Percentiles rank a stretch among this genome's conserved stretches.
Evolutionary conservation across 2,329 filamentous ascomycete species (phyloP).

Genomic region (Alternaria infectoria): DNA sequence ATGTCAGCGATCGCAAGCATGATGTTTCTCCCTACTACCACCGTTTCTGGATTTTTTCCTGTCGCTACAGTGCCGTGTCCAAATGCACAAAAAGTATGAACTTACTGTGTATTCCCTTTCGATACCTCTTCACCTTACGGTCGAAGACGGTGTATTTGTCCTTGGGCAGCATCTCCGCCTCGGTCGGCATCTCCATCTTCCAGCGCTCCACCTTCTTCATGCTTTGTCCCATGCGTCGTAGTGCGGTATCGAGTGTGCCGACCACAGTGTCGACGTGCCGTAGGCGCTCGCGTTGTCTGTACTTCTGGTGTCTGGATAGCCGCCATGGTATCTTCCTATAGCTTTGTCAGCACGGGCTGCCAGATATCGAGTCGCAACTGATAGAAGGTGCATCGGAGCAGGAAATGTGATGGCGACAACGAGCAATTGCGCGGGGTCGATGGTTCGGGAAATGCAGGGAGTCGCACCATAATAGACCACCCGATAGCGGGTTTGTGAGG

Average conservation of each 20-base stretch:
- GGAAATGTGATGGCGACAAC: neutral
- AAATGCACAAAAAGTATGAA: constrained; percentile 42
- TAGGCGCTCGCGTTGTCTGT: constrained; percentile 53
- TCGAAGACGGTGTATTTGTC: constrained; percentile 99
- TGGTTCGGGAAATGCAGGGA: neutral
- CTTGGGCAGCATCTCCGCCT: constrained; percentile 91
- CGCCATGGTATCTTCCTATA: constrained; percentile 95
- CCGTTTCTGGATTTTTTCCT: no score
- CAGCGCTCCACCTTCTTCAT: constrained; percentile 82
- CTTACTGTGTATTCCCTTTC: constrained; percentile 97
- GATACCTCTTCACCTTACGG: constrained; percentile 91
- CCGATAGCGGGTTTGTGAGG: constrained; percentile 48
- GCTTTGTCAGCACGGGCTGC: neutral
- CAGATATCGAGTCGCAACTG: constrained; percentile 13
- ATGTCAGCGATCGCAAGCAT: neutral
- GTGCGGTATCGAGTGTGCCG: constrained; percentile 77
- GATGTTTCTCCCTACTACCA: no score
- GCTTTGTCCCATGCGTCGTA: constrained; percentile 72
- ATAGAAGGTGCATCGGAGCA: neutral
- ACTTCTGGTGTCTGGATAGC: constrained; percentile 72
- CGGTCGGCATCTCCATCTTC: constrained; percentile 95
- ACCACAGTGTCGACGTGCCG: constrained; percentile 82
- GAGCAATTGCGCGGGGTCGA: neutral
- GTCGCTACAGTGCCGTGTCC: no score
- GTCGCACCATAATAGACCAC: constrained; percentile 47